phyloP scores from a whole-genome alignment of 306 rosid species.

The Inga leiocalycina region DNA sequence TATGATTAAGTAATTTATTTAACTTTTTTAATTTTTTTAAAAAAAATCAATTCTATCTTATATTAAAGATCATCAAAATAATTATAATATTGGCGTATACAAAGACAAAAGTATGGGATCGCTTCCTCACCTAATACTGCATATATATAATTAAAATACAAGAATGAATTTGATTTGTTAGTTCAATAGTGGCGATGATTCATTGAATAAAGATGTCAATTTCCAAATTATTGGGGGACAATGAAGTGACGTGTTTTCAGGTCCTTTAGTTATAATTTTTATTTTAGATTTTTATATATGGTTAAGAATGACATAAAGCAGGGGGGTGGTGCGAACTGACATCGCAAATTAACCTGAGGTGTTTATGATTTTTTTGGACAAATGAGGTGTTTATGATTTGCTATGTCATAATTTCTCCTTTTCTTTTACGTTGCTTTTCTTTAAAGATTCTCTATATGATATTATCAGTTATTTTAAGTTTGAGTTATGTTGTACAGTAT shows the following conservation, averaged over 20 bases:
- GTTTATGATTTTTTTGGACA: constrained; percentile 1
- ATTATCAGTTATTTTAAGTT: neutral
- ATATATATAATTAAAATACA: too few relatives aligned
- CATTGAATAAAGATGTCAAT: neutral
- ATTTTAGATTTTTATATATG: neutral
- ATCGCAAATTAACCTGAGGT: constrained; percentile 9
- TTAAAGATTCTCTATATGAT: neutral
- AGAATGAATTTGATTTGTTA: too few relatives aligned
- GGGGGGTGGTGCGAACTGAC: constrained; percentile 11
- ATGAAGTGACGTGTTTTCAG: neutral
- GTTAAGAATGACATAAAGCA: neutral
- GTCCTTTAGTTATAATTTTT: neutral
- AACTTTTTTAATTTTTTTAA: too few relatives aligned
- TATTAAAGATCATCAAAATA: too few relatives aligned
- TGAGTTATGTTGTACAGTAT: neutral
- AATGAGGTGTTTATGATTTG: constrained; percentile 17
- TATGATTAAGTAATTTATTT: too few relatives aligned
- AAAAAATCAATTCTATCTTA: too few relatives aligned
- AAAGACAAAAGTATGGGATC: too few relatives aligned
- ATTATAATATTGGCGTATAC: too few relatives aligned
- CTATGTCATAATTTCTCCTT: neutral
- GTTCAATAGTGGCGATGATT: too few relatives aligned
- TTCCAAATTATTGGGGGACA: neutral
- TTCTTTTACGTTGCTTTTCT: neutral
- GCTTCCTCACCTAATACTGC: too few relatives aligned